Evolutionary conservation across 352 stramenopile genomes (phyloP), one percentile per base, ranked within the genome.

Genomic region (Phytophthora palmivora): DNA sequence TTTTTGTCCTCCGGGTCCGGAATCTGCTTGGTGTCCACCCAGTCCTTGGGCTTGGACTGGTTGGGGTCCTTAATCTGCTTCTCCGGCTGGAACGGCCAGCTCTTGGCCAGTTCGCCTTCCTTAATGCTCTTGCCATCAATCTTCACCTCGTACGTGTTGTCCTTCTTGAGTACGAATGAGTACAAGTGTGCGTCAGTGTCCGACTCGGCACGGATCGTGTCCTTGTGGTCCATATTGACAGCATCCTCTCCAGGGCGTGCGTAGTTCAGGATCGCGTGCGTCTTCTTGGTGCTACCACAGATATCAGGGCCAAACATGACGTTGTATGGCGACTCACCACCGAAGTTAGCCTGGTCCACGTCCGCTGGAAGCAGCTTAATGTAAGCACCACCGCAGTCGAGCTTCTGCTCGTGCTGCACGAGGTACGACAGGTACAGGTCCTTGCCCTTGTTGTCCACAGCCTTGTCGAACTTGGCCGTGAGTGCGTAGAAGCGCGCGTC

Each of bases 231-330:
- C 77, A 92, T 87, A 82, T 94, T 94, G 30, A 81, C 92, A n/a
- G 81, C 89, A 53, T 99, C 97, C 50, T 89, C 83, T 49, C 98
- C 98, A 6, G 98, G 88, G 26, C 89, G 90, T 55, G 98, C 94
- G 75, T 98, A 99, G 81, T 98, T 97, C 39, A 99, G 90, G 83
- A 99, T 99, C 36, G 98, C 91, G 72, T 99, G 98, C 4, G 96
- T 99, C 66, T 96, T 95, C 61, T 97, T 97, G 72, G 88, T 98
- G 70, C 74, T 91, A 58, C 98, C 98, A 71, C 98, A 99, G 36
- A 99, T 97, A 76, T 99, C 98, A 3, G 98, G 98, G 58, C 98
- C 98, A 78, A 99, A 99, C 98, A 99, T 99, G 72, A 99, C 87
- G 38, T 74, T 67, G 75, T 99, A 99, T 7, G 88, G 80, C 32